phyloP scores from a whole-genome alignment of 177 flowering plant genomes.

The Vitis hybrid region DNA sequence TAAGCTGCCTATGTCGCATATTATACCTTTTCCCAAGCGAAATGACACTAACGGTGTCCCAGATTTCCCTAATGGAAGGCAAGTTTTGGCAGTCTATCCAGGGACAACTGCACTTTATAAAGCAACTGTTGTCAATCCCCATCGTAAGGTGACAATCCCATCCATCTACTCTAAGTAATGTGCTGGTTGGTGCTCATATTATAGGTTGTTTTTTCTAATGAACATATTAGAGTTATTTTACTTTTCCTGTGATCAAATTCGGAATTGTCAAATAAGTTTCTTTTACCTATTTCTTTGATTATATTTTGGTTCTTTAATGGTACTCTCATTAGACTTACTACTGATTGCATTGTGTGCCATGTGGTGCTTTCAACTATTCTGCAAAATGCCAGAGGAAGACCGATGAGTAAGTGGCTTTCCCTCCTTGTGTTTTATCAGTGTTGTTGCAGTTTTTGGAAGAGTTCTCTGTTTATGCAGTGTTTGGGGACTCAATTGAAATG shows the following conservation, averaged over 20 bases:
- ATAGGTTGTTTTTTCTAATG: not conserved
- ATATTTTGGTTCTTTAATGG: not conserved
- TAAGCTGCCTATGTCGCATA: conserved; percentile 71
- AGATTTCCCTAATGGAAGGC: conserved; percentile 73
- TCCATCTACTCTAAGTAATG: not conserved
- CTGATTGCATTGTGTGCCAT: conserved; percentile 21
- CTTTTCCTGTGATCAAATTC: not conserved
- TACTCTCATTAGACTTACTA: conserved; percentile 14
- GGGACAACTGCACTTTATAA: conserved; percentile 86
- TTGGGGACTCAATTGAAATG: too few relatives aligned
- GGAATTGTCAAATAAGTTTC: not conserved
- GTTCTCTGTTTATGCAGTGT: too few relatives aligned
- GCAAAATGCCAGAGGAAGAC: conserved; percentile 60
- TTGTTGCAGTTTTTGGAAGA: not conserved
- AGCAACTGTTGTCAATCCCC: conserved; percentile 82
- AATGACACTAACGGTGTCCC: conserved; percentile 62
- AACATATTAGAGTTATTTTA: not conserved
- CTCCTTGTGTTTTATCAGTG: conserved; percentile 2
- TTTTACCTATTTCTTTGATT: not conserved
- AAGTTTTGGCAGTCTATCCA: conserved; percentile 93
- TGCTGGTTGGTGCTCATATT: too few relatives aligned
- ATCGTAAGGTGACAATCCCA: conserved; percentile 57
- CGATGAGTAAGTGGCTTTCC: conserved; percentile 74
- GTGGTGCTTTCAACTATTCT: conserved; percentile 17
- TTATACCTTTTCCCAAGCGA: conserved; percentile 79